Percentiles rank a stretch among this genome's conserved stretches.
These are phyloP conservation scores for Rhodomyrtus psidioides DNA, from an alignment of 441 rosid genomes.

Conservation along the genomic window DNA sequence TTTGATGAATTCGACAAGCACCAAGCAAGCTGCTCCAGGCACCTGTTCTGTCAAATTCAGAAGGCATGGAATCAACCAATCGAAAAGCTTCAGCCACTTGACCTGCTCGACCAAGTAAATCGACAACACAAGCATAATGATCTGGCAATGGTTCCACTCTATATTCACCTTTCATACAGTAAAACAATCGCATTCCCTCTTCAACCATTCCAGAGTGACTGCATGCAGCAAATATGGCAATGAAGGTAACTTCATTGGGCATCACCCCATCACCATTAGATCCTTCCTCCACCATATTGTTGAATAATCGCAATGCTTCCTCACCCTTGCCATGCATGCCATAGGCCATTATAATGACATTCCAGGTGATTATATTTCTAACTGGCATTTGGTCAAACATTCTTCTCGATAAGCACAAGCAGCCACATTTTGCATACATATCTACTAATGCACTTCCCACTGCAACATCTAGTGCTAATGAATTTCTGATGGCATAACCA, in stretches of 20 bases:
- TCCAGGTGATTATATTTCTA: slow-evolving; percentile 76
- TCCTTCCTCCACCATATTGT: slow-evolving; percentile 32
- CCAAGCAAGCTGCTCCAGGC: slow-evolving; percentile 95
- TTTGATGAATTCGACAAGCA: slow-evolving; percentile 57
- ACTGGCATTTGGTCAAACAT: slow-evolving; percentile 56
- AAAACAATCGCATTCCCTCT: slow-evolving; percentile 56
- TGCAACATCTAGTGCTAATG: slow-evolving; percentile 56
- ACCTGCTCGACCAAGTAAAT: slow-evolving; percentile 85
- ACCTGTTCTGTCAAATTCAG: slow-evolving; percentile 39
- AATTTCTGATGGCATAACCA: slow-evolving; percentile 66
- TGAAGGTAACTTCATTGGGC: slow-evolving; percentile 69
- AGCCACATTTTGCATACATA: slow-evolving; percentile 91
- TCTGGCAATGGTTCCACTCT: slow-evolving; percentile 55
- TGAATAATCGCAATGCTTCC: slow-evolving; percentile 57
- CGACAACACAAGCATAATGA: slow-evolving; percentile 84
- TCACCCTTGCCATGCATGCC: slow-evolving; percentile 83
- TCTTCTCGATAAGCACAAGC: slow-evolving; percentile 43
- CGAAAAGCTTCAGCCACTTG: slow-evolving; percentile 55
- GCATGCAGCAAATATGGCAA: slow-evolving; percentile 76
- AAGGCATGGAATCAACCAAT: slow-evolving; percentile 43
- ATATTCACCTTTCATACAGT: slow-evolving; percentile 48
- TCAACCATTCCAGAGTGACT: slow-evolving; percentile 85
- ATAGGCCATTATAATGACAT: slow-evolving; percentile 78
- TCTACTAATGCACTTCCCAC: slow-evolving; percentile 91
- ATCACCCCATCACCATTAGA: slow-evolving; percentile 20